Conservation (phyloP, 2,329 filamentous ascomycete species). For the Penicillium decumbens region DNA sequence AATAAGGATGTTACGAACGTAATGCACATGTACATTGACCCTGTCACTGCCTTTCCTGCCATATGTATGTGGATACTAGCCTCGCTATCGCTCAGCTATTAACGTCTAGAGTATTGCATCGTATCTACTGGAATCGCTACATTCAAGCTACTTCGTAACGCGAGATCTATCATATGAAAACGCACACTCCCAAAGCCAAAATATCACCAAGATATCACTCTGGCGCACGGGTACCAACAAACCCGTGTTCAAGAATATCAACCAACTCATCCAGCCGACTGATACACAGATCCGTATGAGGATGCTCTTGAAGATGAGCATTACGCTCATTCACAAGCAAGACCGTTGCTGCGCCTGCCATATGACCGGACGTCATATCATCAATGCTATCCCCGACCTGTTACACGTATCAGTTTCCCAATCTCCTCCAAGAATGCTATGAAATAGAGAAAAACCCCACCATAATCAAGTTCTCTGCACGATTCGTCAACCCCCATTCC, state of each 20-base stretch:
- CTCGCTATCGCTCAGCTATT: too few relatives aligned
- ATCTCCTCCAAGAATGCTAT: neutral
- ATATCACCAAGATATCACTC: slow-evolving; percentile 11
- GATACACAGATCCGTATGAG: slow-evolving; percentile 73
- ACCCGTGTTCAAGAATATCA: slow-evolving; percentile 68
- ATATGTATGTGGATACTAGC: neutral
- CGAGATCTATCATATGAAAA: neutral
- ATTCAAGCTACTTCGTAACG: neutral
- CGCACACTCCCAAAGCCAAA: neutral
- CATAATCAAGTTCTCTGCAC: slow-evolving; percentile 41
- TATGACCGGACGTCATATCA: slow-evolving; percentile 82
- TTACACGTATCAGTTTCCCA: neutral
- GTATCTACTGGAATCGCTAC: neutral
- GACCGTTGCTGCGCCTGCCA: slow-evolving; percentile 85
- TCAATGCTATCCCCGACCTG: slow-evolving; percentile 73
- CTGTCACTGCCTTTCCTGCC: neutral
- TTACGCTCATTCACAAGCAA: slow-evolving; percentile 82
- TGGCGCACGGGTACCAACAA: slow-evolving; percentile 48
- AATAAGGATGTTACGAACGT: neutral
- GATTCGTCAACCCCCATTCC: slow-evolving; percentile 61
- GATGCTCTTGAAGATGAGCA: slow-evolving; percentile 61
- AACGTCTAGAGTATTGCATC: neutral
- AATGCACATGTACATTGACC: neutral
- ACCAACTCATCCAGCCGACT: slow-evolving; percentile 70
- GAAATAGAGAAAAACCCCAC: slow-evolving; percentile 18